Base-by-base conservation (phyloP, 495 filamentous ascomycete genomes). In the Neurospora sp. region DNA sequence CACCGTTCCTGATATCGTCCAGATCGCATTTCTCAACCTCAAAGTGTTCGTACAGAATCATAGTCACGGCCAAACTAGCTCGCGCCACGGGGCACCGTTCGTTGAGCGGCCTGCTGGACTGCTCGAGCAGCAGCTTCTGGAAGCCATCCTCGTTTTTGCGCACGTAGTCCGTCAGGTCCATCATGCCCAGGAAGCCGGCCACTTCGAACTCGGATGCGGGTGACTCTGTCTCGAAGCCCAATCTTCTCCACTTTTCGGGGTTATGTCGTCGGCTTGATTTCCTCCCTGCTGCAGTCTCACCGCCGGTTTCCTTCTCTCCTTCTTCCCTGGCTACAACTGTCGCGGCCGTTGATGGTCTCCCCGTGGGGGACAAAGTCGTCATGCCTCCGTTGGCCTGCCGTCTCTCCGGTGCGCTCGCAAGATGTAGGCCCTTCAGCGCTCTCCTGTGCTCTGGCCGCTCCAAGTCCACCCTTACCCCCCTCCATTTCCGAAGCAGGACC, bases 141-240 rank as follows among this genome's bases (percentile, higher is more conserved):
- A 96, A 98, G 41, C 89, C 89, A 79, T 98, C 94, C 77, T 97
- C 93, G 74, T 96, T 89, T 77, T 92, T 96, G 75, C 91, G 87
- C 69, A 97, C 92, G 80, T 92, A 99, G 80, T 98, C 94, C 8
- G 93, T 94, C 77, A 98, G 78, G 80, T 99, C 96, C 94, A 98
- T 97, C 90, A 99, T 93, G 27, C 96, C 96, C 53, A 99, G 81
- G 78, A 95, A 98, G 2, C 96, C 96, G 20, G 91, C 90, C 35
- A 89, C 85, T 3, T 94, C 89, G 80, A 99, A 98, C 75, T 98
- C 96, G 74, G 85, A 82, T 0, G 90, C 90, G 10, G 96, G 96
- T 72, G 86, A 92, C 78, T 98, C 96, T 0, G 93, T 90, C 80
- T 96, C 92, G 77, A 99, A 99, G 3, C 96, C 96, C 42, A 99